A percentile compares a stretch with the other conserved stretches of the same genome.
phyloP scores from a whole-genome alignment of 768 basidiomycete species.

The Termitomyces heimii region DNA sequence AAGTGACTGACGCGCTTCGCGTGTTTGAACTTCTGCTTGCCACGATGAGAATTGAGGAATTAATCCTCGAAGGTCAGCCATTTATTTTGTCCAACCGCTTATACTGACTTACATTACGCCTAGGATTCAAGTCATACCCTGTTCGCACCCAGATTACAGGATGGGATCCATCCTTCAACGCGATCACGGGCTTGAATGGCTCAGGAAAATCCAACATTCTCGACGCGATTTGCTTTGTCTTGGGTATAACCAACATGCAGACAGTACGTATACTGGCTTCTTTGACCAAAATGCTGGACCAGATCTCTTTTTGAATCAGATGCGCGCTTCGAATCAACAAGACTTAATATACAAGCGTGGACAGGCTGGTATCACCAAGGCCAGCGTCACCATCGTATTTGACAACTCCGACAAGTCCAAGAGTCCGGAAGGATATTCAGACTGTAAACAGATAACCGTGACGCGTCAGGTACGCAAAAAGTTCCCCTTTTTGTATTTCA shows the following conservation, averaged over 20 bases:
- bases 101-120: background rate
- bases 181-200: slow-evolving; percentile 93
- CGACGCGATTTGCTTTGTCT: slow-evolving; percentile 98
- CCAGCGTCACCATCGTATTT: slow-evolving; percentile 97
- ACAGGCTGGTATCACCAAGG: slow-evolving; percentile 94
- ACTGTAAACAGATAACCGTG: slow-evolving; percentile 86
- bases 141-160: slow-evolving; percentile 93
- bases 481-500: background rate
- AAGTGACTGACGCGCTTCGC: slow-evolving; percentile 15
- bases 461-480: slow-evolving; percentile 76
- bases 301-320: slow-evolving; percentile 37
- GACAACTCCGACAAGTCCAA: slow-evolving; percentile 89
- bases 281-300: background rate
- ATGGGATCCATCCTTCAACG: slow-evolving; percentile 98
- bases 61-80: slow-evolving; percentile 81
- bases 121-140: slow-evolving; percentile 97
- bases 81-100: background rate
- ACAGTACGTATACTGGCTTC: slow-evolving; percentile 42
- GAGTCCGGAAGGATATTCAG: slow-evolving; percentile 78
- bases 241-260: slow-evolving; percentile 97
- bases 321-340: slow-evolving; percentile 92
- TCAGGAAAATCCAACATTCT: slow-evolving; percentile 99
- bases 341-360: slow-evolving; percentile 99
- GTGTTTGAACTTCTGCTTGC: background rate
- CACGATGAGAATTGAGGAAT: slow-evolving; percentile 89